Evolutionary conservation across 306 rosid genomes (phyloP).

Genomic region (Vigna trinervia): DNA sequence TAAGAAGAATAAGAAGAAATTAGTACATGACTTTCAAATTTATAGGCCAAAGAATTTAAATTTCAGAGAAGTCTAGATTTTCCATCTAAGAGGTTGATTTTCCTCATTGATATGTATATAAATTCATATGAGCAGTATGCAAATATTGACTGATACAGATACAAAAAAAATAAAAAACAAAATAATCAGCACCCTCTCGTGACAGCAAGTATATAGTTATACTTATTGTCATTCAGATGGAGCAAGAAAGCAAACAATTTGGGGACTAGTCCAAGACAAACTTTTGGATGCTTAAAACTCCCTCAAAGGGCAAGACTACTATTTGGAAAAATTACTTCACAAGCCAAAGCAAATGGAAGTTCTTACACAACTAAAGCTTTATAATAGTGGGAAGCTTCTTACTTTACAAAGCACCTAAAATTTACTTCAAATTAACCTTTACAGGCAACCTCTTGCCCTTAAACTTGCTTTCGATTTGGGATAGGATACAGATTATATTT

Average conservation of each 20-base stretch:
- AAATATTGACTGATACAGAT: slow-evolving; percentile 27
- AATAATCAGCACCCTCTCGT: neutral
- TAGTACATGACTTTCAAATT: slow-evolving; percentile 32
- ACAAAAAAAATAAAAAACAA: slow-evolving; percentile 25
- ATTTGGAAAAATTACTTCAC: neutral
- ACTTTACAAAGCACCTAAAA: neutral
- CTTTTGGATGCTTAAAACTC: neutral
- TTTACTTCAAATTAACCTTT: neutral
- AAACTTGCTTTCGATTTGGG: neutral
- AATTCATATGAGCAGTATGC: slow-evolving; percentile 22
- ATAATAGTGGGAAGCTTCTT: neutral
- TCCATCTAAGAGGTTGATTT: neutral
- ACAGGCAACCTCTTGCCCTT: neutral
- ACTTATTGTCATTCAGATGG: neutral
- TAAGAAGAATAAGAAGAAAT: slow-evolving; percentile 4
- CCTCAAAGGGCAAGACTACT: neutral
- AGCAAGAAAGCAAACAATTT: neutral
- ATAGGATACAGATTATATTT: neutral
- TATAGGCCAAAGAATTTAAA: slow-evolving; percentile 31
- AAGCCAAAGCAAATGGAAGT: neutral
- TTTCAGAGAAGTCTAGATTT: neutral
- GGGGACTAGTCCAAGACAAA: neutral
- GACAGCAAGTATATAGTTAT: slow-evolving; percentile 4
- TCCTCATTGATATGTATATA: slow-evolving; percentile 14
- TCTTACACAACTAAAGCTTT: neutral